Percentiles rank a stretch among this genome's conserved stretches.
These are phyloP conservation scores for Blastobotrys attinorum DNA, from an alignment of 805 yeast genomes.

Conservation along the genomic window DNA sequence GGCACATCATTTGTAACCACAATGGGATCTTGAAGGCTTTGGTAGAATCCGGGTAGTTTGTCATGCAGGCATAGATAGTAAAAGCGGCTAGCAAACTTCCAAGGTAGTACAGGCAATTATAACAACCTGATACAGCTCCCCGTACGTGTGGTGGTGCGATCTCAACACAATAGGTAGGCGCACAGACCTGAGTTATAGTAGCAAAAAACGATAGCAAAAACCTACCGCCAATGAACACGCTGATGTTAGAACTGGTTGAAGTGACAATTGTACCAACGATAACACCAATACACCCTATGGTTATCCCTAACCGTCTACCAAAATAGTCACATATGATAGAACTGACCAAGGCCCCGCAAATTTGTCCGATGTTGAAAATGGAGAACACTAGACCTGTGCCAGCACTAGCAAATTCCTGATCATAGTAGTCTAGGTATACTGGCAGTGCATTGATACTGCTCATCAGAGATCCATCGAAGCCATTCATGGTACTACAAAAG, in stretches of 20 bases:
- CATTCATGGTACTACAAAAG: conserved; percentile 11
- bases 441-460: conserved; percentile 14
- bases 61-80: conserved; percentile 7
- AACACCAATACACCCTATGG: conserved; percentile 12
- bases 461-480: conserved; percentile 16
- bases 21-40: conserved; percentile 11
- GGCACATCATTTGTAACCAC: conserved; percentile 15
- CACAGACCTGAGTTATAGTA: conserved; percentile 9
- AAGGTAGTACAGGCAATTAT: conserved; percentile 11
- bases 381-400: conserved; percentile 14
- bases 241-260: conserved; percentile 7
- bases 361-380: conserved; percentile 13
- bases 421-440: conserved; percentile 11
- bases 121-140: conserved; percentile 14
- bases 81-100: conserved; percentile 14
- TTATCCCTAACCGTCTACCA: conserved; percentile 11
- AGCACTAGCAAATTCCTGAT: conserved; percentile 6
- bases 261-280: conserved; percentile 12
- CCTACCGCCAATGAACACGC: conserved; percentile 13
- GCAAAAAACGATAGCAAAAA: conserved; percentile 13
- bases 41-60: conserved; percentile 2
- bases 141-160: conserved; percentile 16
- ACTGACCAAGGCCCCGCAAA: conserved; percentile 11
- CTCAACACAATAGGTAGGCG: conserved; percentile 14
- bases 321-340: conserved; percentile 8